Evolutionary conservation across 345 rosid genomes (phyloP).

Genomic region (Trapa bicornis): DNA sequence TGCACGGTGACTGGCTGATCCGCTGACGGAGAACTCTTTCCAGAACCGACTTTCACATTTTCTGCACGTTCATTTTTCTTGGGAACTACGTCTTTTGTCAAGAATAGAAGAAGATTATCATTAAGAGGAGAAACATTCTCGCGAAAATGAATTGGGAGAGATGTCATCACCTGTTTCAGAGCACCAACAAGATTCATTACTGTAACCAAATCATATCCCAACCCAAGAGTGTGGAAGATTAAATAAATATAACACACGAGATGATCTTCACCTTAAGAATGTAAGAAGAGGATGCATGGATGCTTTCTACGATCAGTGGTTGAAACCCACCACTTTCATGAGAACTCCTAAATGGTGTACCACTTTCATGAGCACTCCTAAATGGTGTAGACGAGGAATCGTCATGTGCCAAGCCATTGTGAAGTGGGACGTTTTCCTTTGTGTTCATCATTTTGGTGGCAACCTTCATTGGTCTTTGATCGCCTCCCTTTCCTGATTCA

Average conservation of each 20-base stretch:
- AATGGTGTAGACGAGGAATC: conserved; percentile 42
- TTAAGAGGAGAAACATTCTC: conserved; percentile 59
- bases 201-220: conserved; percentile 3
- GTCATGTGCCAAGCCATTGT: conserved; percentile 45
- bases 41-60: conserved; percentile 12
- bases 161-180: conserved; percentile 57
- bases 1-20: conserved; percentile 19
- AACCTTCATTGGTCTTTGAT: conserved; percentile 35
- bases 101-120: conserved; percentile 28
- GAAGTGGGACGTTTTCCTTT: conserved; percentile 33
- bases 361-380: conserved; percentile 31
- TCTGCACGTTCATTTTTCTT: conserved; percentile 16
- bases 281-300: conserved; percentile 35
- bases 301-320: conserved; percentile 13
- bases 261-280: conserved; percentile 49
- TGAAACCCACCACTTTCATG: conserved; percentile 29
- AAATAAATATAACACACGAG: not conserved
- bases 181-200: conserved; percentile 8
- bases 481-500: conserved; percentile 17
- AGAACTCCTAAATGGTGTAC: conserved; percentile 29
- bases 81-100: conserved; percentile 17
- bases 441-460: conserved; percentile 40
- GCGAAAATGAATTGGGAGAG: conserved; percentile 10
- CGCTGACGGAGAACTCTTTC: conserved; percentile 15
- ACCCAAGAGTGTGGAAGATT: not conserved